Evolutionary conservation across 2,329 filamentous ascomycete genomes (phyloP).

Genomic region (Xylogone sp.): DNA sequence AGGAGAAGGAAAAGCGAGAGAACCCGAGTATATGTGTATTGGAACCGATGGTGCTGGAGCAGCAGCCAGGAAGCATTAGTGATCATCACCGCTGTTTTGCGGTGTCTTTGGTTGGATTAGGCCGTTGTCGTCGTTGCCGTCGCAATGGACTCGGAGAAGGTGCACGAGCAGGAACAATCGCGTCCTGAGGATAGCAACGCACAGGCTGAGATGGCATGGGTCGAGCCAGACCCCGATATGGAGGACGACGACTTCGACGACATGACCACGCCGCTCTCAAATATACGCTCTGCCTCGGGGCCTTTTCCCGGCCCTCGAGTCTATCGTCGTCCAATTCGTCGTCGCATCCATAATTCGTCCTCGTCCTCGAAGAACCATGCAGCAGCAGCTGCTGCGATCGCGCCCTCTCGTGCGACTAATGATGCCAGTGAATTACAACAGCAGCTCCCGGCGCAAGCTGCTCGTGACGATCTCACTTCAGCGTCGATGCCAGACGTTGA

Average conservation of each 20-base stretch:
- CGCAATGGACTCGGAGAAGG: not conserved
- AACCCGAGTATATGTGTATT: too few relatives aligned
- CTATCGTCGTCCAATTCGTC: not conserved
- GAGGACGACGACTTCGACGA: conserved; percentile 1
- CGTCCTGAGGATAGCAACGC: conserved; percentile 23
- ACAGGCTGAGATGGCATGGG: conserved; percentile 21
- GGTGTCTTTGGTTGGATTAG: not conserved
- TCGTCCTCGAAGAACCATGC: not conserved
- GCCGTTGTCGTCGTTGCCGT: too few relatives aligned
- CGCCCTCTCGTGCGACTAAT: not conserved
- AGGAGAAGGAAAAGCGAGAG: too few relatives aligned
- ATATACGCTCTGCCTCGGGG: not conserved
- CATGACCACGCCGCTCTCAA: conserved; percentile 7
- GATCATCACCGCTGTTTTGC: not conserved
- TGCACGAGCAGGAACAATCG: not conserved
- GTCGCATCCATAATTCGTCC: not conserved
- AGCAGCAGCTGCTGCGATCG: too few relatives aligned
- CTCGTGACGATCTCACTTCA: not conserved
- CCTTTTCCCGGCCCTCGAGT: not conserved
- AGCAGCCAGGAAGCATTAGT: not conserved
- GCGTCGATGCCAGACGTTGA: not conserved
- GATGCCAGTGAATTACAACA: not conserved
- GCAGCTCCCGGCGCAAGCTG: not conserved
- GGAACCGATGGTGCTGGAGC: not conserved
- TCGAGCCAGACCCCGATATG: conserved; percentile 20